phyloP scores from a whole-genome alignment of 179 eudicot genomes.

The Actinidia chinensis region DNA sequence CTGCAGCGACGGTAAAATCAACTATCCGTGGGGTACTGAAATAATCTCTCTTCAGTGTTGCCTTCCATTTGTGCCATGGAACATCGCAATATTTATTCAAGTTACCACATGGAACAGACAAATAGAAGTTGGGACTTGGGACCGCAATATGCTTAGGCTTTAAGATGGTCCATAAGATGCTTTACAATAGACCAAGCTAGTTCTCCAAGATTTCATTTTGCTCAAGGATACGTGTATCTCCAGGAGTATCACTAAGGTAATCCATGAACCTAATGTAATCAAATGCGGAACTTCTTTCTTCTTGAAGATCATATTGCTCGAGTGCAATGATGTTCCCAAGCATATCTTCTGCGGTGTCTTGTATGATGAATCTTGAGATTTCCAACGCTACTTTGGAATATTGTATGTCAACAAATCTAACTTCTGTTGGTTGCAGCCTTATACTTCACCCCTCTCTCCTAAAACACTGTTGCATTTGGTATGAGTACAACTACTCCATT shows the following conservation, averaged over 20 bases:
- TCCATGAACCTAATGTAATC: conserved; percentile 41
- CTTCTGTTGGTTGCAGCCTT: neutral
- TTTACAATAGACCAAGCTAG: conserved; percentile 35
- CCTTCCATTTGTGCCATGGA: conserved; percentile 31
- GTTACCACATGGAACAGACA: conserved; percentile 22
- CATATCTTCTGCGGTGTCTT: conserved; percentile 29
- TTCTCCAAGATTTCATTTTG: conserved; percentile 29
- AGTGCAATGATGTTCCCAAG: conserved; percentile 35
- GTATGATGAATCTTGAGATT: conserved; percentile 29
- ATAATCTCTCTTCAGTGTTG: conserved; percentile 36
- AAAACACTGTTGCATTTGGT: too few relatives aligned
- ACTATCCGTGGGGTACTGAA: neutral
- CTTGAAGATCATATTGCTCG: conserved; percentile 37
- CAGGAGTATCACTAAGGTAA: conserved; percentile 32
- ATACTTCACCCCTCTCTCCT: conserved; percentile 35
- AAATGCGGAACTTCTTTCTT: conserved; percentile 27
- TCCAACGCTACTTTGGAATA: conserved; percentile 28
- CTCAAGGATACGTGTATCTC: conserved; percentile 36
- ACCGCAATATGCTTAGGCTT: conserved; percentile 32
- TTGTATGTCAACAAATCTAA: conserved; percentile 37
- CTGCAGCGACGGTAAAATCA: neutral
- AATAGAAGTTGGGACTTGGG: conserved; percentile 29
- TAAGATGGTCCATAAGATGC: conserved; percentile 28
- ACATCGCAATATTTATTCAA: conserved; percentile 31
- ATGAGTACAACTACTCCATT: too few relatives aligned